Evolutionary conservation across 805 yeast genomes (phyloP).

Genomic region (Schizosaccharomyces japonicus): DNA sequence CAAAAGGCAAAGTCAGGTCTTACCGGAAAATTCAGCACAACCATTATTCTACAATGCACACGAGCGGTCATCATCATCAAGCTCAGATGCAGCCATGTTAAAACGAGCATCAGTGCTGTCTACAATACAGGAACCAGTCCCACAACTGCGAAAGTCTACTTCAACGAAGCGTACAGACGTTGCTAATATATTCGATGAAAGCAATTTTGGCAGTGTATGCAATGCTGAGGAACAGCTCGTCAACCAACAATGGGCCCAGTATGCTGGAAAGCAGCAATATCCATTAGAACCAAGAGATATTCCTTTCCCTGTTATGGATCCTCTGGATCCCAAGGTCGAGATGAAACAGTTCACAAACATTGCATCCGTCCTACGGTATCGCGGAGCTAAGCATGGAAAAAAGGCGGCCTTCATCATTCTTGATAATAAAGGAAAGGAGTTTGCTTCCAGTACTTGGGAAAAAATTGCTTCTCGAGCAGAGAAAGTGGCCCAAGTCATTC

Average conservation of each 20-base stretch:
- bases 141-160: too few species aligned
- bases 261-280: constrained; percentile 3
- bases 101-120: too few species aligned
- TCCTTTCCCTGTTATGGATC: constrained; percentile 1
- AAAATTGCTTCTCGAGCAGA: constrained; percentile 62
- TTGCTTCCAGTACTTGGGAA: constrained; percentile 63
- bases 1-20: too few species aligned
- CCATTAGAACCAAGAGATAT: constrained; percentile 5
- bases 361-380: constrained; percentile 44
- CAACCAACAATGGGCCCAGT: neutral
- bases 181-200: neutral
- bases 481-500: constrained; percentile 63
- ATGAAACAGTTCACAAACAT: constrained; percentile 29
- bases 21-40: too few species aligned
- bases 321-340: neutral
- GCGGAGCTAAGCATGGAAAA: constrained; percentile 41
- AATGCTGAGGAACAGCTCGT: neutral
- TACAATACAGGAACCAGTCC: too few species aligned
- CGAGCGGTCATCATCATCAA: too few species aligned
- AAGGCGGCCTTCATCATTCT: constrained; percentile 51
- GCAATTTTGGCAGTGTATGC: neutral
- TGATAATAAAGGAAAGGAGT: constrained; percentile 64
- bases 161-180: too few species aligned
- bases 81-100: too few species aligned
- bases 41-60: too few species aligned